Base-by-base conservation (phyloP, 2,329 filamentous ascomycete genomes). In the Claviceps monticola region DNA sequence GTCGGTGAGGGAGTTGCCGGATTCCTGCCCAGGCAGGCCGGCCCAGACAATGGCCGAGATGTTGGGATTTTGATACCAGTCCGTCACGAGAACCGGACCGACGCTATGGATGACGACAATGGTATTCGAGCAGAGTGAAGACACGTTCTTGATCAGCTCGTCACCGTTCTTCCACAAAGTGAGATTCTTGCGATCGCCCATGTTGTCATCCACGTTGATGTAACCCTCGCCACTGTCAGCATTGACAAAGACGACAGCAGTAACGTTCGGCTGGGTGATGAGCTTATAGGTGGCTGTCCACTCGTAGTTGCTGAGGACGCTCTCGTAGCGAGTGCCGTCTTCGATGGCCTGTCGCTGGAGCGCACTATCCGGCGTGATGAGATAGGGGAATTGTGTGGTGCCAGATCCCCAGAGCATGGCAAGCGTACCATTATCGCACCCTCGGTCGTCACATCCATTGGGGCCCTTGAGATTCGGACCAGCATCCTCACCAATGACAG, bases 31-130 rank as follows among this genome's bases (percentile, higher is more conserved):
- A 0, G 88, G 88, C 17, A 89, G 69, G 60, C 86, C 86, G 37
- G 87, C 87, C 78, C 84, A 93, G 1, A 95, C 64, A 50, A 95
- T 88, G 41, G 87, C 88, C 1, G 86, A 89, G 48, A 95, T 75
- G 66, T 95, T 95, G 38, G 80, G 78, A 66, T 81, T 82, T 50
- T 86, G 70, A 60, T 86, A 82, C 75, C 82, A 91, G 9, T 87
- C 79, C 13, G 82, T 79, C 23, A 96, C 68, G 1, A 94, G 70
- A 4, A 94, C 86, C 1, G 90, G 81, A 0, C 89, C 89, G 3
- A 83, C 79, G 1, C 86, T 88, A 71, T 97, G 91, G 54, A 97
- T 84, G 53, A 96, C 80, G 16, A 97, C 87, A 54, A 97, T 84
- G 13, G 89, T 95, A 75, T 96, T 95, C 71, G 84, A 82, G 74